Percentiles rank a stretch among this genome's conserved stretches.
Conservation (phyloP, 371 early-diverging fungal genomes). For the Blakeslea trispora region DNA sequence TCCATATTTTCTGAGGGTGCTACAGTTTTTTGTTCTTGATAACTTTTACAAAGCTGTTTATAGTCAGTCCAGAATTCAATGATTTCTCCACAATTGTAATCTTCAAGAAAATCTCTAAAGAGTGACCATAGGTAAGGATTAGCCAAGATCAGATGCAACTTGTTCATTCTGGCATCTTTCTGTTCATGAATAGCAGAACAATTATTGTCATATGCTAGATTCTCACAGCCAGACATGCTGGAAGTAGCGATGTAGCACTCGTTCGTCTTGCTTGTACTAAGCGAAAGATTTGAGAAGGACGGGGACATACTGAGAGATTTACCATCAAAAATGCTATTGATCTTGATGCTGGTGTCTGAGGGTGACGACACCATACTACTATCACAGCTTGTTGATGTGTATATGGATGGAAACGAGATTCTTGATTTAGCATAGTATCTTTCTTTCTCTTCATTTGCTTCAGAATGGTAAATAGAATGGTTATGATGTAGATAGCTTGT, state of each 20-base stretch:
- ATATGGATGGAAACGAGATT: neutral
- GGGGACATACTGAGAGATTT: neutral
- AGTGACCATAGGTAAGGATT: constrained; percentile 44
- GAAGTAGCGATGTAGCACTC: no score
- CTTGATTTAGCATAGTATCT: neutral
- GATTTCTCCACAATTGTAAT: constrained; percentile 60
- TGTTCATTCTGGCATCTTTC: constrained; percentile 38
- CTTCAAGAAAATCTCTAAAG: constrained; percentile 53
- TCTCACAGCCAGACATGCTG: no score
- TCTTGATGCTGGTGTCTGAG: neutral
- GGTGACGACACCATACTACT: neutral
- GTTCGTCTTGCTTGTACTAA: no score
- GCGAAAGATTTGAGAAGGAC: neutral
- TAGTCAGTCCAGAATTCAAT: constrained; percentile 58
- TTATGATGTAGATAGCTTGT: neutral
- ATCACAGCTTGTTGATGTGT: neutral
- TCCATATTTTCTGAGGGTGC: constrained; percentile 12
- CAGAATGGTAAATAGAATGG: no score
- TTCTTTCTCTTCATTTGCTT: neutral
- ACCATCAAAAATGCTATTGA: neutral
- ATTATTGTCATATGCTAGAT: neutral
- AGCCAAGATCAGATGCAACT: constrained; percentile 51
- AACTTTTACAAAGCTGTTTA: constrained; percentile 20
- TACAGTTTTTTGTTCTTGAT: constrained; percentile 4
- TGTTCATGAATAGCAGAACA: constrained; percentile 38